Percentiles rank a stretch among this genome's conserved stretches.
Conservation (phyloP, 2,329 filamentous ascomycete species). For the Xylaria sp. region DNA sequence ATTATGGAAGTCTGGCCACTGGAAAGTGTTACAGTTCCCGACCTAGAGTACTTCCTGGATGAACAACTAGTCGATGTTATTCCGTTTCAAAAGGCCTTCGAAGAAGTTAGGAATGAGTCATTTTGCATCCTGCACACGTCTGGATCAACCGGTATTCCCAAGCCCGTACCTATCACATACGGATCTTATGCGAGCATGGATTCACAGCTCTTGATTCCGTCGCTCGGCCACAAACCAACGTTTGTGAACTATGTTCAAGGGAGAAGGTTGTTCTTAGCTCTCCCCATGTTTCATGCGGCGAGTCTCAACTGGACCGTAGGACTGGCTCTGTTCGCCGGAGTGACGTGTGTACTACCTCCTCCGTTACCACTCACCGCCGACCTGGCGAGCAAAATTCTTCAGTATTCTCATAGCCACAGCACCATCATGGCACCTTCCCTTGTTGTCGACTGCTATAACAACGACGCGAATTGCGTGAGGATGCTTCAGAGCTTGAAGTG, state of each 20-base stretch:
- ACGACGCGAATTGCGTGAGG: constrained; percentile 6
- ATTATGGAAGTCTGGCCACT: too few relatives aligned
- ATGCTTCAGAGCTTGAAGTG: constrained; percentile 8
- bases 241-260: background rate
- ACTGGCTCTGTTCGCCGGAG: constrained; percentile 10
- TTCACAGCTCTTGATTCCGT: background rate
- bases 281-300: background rate
- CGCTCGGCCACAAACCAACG: background rate
- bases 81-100: background rate
- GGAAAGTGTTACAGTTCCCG: background rate
- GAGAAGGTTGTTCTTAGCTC: background rate
- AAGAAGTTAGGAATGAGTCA: constrained; percentile 6
- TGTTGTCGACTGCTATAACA: constrained; percentile 10
- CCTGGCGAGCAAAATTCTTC: constrained; percentile 11
- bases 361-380: constrained; percentile 9
- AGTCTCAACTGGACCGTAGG: constrained; percentile 14
- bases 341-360: constrained; percentile 8
- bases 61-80: background rate
- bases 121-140: constrained; percentile 17
- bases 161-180: constrained; percentile 9
- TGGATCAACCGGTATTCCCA: constrained; percentile 15
- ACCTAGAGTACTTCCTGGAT: background rate
- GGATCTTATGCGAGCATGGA: background rate
- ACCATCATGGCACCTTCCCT: constrained; percentile 9
- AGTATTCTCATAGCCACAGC: background rate